Conservation (phyloP, 2,329 filamentous ascomycete genomes). For the Aspergillus sp. region DNA sequence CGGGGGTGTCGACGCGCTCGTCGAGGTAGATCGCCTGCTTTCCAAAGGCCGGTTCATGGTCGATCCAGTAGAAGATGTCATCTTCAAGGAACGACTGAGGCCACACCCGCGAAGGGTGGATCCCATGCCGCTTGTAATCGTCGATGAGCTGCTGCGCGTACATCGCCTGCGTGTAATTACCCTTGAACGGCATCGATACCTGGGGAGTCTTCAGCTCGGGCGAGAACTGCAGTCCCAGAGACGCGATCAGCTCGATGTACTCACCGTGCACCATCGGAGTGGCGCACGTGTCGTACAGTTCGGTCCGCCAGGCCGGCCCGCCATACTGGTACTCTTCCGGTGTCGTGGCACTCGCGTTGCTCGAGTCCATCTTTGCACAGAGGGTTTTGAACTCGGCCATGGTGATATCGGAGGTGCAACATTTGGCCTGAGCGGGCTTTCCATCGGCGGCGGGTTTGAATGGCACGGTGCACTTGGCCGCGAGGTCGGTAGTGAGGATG, state of each 20-base stretch:
- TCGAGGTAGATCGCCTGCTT: slow-evolving; percentile 19
- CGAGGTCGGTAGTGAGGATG: slow-evolving; percentile 17
- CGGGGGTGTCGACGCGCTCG: slow-evolving; percentile 14
- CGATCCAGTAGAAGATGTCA: slow-evolving; percentile 18
- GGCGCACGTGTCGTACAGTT: slow-evolving; percentile 14
- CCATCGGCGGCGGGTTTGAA: slow-evolving; percentile 13
- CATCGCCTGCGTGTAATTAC: slow-evolving; percentile 17
- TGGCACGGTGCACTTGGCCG: slow-evolving; percentile 16
- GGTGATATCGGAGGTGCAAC: slow-evolving; percentile 20
- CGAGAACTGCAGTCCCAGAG: slow-evolving; percentile 17
- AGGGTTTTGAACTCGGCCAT: slow-evolving; percentile 18
- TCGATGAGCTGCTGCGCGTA: slow-evolving; percentile 20
- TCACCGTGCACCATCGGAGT: slow-evolving; percentile 17
- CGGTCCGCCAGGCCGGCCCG: slow-evolving; percentile 15
- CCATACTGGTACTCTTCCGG: slow-evolving; percentile 19
- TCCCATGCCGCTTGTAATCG: slow-evolving; percentile 17
- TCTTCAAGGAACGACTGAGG: slow-evolving; percentile 18
- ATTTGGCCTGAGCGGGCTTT: slow-evolving; percentile 11
- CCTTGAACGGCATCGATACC: slow-evolving; percentile 16
- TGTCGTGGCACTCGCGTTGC: slow-evolving; percentile 14
- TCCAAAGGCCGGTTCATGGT: slow-evolving; percentile 16
- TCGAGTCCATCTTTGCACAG: slow-evolving; percentile 21
- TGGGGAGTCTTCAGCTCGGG: slow-evolving; percentile 18
- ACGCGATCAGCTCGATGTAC: slow-evolving; percentile 16
- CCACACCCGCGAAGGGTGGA: slow-evolving; percentile 17